phyloP scores from a whole-genome alignment of 106 monocot genomes.

The Hemerocallis citrina region DNA sequence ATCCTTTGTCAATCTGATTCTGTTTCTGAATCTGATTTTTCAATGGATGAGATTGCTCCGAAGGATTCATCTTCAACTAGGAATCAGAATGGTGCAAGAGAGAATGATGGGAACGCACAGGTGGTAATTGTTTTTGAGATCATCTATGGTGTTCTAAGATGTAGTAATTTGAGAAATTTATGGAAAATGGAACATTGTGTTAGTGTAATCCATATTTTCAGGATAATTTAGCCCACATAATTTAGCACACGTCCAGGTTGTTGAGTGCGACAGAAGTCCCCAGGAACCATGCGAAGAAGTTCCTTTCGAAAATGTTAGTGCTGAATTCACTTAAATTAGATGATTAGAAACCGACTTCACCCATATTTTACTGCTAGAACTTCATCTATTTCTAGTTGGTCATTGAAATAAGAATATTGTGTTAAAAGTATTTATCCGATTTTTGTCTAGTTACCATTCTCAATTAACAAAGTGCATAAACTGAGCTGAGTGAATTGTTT shows the following conservation, averaged over 20 bases:
- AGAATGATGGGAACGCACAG: slow-evolving; percentile 4
- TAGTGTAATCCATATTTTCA: not conserved
- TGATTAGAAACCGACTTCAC: too few species aligned
- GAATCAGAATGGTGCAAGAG: slow-evolving; percentile 3
- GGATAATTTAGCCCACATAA: not conserved
- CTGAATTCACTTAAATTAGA: too few species aligned
- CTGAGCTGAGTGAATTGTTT: too few species aligned
- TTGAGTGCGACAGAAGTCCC: not conserved
- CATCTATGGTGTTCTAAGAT: not conserved
- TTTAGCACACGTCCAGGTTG: not conserved
- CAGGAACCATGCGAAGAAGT: slow-evolving; percentile 6
- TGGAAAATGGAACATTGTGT: not conserved
- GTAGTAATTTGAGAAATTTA: not conserved
- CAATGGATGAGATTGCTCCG: slow-evolving; percentile 2
- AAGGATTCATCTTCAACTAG: not conserved
- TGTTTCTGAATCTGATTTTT: slow-evolving; percentile 8
- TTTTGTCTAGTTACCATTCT: not conserved
- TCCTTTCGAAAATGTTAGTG: slow-evolving; percentile 18
- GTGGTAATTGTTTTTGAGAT: slow-evolving; percentile 13
- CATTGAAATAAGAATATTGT: not conserved
- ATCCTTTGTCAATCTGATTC: slow-evolving; percentile 11
- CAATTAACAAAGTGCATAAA: too few species aligned
- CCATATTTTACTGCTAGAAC: not conserved
- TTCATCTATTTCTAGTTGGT: not conserved
- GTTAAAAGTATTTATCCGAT: not conserved